These are phyloP conservation scores for Auricularia auricula-judae DNA, from an alignment of 768 basidiomycete species.

Conservation along the genomic window DNA sequence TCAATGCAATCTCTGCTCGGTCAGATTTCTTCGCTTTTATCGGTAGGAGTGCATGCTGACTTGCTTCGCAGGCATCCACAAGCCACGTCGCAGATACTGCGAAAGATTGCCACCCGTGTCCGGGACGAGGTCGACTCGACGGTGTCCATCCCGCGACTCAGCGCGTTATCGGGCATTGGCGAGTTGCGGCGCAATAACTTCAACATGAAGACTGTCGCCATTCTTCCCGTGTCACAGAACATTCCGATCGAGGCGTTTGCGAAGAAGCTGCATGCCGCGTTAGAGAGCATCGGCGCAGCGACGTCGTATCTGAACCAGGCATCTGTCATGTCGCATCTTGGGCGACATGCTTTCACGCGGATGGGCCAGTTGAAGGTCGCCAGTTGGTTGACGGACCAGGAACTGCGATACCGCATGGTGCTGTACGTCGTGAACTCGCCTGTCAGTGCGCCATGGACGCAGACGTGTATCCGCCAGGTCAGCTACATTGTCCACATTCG, in stretches of 20 bases:
- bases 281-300: slow-evolving; percentile 89
- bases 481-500: slow-evolving; percentile 7
- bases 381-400: slow-evolving; percentile 90
- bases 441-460: slow-evolving; percentile 92
- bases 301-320: slow-evolving; percentile 92
- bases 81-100: slow-evolving; percentile 32
- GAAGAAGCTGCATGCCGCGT: slow-evolving; percentile 72
- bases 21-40: slow-evolving; percentile 12
- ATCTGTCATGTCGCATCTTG: slow-evolving; percentile 82
- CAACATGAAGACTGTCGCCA: slow-evolving; percentile 90
- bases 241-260: slow-evolving; percentile 88
- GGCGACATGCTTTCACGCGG: slow-evolving; percentile 86
- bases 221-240: slow-evolving; percentile 76
- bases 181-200: slow-evolving; percentile 69
- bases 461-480: slow-evolving; percentile 93
- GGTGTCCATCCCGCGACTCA: slow-evolving; percentile 31
- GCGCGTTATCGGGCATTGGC: slow-evolving; percentile 19
- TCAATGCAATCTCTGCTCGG: slow-evolving; percentile 92
- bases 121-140: slow-evolving; percentile 68
- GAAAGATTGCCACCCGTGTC: slow-evolving; percentile 88
- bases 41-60: background rate
- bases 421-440: slow-evolving; percentile 95
- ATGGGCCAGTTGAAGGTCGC: slow-evolving; percentile 97
- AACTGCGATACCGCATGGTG: slow-evolving; percentile 86
- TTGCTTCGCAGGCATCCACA: slow-evolving; percentile 3